Conservation (phyloP, 2,329 filamentous ascomycete species). For the Leptographium procerum region DNA sequence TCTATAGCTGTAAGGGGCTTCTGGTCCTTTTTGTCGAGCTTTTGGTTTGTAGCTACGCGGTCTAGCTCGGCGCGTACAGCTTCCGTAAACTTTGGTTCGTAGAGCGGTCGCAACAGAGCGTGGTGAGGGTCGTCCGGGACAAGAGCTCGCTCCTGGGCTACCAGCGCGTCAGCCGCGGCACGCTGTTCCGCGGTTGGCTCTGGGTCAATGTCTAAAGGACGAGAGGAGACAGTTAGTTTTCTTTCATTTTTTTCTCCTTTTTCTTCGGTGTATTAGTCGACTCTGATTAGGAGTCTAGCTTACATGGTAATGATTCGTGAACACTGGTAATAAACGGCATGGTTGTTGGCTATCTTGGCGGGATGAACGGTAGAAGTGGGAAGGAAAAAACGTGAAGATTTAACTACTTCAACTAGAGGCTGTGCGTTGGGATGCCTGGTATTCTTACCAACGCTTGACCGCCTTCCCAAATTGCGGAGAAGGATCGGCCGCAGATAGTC, state of each 20-base stretch:
- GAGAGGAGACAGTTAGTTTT: slow-evolving; percentile 10
- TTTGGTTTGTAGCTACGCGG: slow-evolving; percentile 42
- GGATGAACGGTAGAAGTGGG: too few species aligned
- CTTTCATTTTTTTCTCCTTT: too few species aligned
- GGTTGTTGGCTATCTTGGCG: background rate
- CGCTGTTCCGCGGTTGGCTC: slow-evolving; percentile 54
- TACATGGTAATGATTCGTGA: slow-evolving; percentile 76
- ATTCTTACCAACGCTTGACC: background rate
- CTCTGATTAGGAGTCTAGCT: slow-evolving; percentile 14
- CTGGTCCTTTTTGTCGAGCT: slow-evolving; percentile 4
- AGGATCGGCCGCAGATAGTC: background rate
- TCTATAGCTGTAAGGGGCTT: slow-evolving; percentile 51
- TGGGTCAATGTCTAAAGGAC: slow-evolving; percentile 61
- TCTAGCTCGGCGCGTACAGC: slow-evolving; percentile 57
- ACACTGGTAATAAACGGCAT: slow-evolving; percentile 60
- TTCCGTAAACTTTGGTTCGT: slow-evolving; percentile 47
- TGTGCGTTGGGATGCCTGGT: too few species aligned
- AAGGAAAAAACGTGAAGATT: background rate
- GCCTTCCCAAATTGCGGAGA: background rate
- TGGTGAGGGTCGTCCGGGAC: slow-evolving; percentile 33
- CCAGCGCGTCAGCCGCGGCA: slow-evolving; percentile 55
- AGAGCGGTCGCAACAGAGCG: slow-evolving; percentile 44
- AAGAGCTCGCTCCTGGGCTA: slow-evolving; percentile 51
- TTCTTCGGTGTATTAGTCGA: too few species aligned
- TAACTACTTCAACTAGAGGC: too few species aligned